phyloP scores from a whole-genome alignment of 495 filamentous ascomycete species.

The Staphylotrichum longicolle region DNA sequence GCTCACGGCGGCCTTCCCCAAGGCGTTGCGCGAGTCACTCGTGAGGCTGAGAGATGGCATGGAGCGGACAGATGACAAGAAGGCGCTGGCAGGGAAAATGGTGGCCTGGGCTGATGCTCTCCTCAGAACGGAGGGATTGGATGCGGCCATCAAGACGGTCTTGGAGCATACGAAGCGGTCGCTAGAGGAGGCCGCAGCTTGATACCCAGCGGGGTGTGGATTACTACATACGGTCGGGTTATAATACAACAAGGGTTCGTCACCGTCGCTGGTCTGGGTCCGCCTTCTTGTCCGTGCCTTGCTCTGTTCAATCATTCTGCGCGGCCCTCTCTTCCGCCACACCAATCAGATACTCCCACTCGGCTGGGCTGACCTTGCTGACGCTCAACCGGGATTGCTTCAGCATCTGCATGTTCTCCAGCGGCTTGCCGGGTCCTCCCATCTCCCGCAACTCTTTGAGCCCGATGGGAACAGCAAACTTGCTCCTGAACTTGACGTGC shows the following conservation, averaged over 20 bases:
- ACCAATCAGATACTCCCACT: slow-evolving; percentile 79
- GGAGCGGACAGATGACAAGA: slow-evolving; percentile 42
- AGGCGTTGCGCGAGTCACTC: slow-evolving; percentile 63
- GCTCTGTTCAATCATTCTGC: not conserved
- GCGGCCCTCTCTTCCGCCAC: slow-evolving; percentile 44
- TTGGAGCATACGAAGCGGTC: slow-evolving; percentile 53
- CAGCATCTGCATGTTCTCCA: slow-evolving; percentile 82
- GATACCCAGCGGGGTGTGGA: slow-evolving; percentile 24
- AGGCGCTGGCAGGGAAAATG: slow-evolving; percentile 53
- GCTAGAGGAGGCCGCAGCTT: slow-evolving; percentile 27
- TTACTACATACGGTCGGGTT: not conserved
- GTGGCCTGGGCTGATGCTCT: slow-evolving; percentile 59
- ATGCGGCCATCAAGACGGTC: slow-evolving; percentile 64
- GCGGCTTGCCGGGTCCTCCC: slow-evolving; percentile 54
- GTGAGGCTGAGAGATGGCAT: slow-evolving; percentile 52
- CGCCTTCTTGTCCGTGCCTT: not conserved
- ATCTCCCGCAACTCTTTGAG: slow-evolving; percentile 71
- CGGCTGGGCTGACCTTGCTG: slow-evolving; percentile 63
- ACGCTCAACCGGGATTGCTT: slow-evolving; percentile 81
- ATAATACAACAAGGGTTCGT: not conserved
- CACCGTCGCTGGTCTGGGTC: not conserved
- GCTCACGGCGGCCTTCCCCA: slow-evolving; percentile 68
- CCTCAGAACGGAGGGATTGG: slow-evolving; percentile 56
- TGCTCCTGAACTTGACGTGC: slow-evolving; percentile 79
- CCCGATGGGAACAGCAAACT: slow-evolving; percentile 69